These are phyloP conservation scores for Botryotinia globosa DNA, from an alignment of 2,329 filamentous ascomycete species.

Conservation along the genomic window DNA sequence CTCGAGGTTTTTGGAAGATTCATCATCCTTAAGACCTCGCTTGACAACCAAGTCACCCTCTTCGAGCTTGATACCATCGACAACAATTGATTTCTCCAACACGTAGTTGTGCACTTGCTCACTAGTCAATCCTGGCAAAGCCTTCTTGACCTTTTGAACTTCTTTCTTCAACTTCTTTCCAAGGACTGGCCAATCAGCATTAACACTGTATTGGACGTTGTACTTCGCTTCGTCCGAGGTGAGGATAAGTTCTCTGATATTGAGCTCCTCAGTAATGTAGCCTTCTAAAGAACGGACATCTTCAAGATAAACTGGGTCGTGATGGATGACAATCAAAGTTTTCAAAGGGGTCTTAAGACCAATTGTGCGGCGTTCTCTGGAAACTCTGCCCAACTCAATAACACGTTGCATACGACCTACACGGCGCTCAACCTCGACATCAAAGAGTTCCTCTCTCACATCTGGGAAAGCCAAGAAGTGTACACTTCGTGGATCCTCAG, in stretches of 20 bases:
- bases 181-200: slow-evolving; percentile 87
- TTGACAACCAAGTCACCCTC: slow-evolving; percentile 81
- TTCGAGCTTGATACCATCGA: slow-evolving; percentile 82
- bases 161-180: slow-evolving; percentile 98
- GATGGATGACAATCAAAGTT: slow-evolving; percentile 84
- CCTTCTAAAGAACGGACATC: slow-evolving; percentile 80
- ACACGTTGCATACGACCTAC: slow-evolving; percentile 92
- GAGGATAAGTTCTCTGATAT: slow-evolving; percentile 80
- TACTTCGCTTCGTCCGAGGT: slow-evolving; percentile 87
- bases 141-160: slow-evolving; percentile 86
- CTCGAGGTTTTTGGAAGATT: slow-evolving; percentile 71
- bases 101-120: slow-evolving; percentile 80
- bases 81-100: slow-evolving; percentile 67
- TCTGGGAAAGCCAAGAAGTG: slow-evolving; percentile 92
- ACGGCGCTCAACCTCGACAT: slow-evolving; percentile 79
- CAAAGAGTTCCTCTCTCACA: slow-evolving; percentile 83
- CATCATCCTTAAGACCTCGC: slow-evolving; percentile 72
- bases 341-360: slow-evolving; percentile 89
- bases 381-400: slow-evolving; percentile 85
- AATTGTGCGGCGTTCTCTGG: slow-evolving; percentile 78
- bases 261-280: slow-evolving; percentile 92
- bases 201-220: slow-evolving; percentile 86
- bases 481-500: slow-evolving; percentile 76
- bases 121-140: slow-evolving; percentile 73
- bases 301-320: slow-evolving; percentile 76